Percentiles rank a stretch among this genome's conserved stretches.
phyloP scores from a whole-genome alignment of 306 rosid species.

The Vigna trinervia region DNA sequence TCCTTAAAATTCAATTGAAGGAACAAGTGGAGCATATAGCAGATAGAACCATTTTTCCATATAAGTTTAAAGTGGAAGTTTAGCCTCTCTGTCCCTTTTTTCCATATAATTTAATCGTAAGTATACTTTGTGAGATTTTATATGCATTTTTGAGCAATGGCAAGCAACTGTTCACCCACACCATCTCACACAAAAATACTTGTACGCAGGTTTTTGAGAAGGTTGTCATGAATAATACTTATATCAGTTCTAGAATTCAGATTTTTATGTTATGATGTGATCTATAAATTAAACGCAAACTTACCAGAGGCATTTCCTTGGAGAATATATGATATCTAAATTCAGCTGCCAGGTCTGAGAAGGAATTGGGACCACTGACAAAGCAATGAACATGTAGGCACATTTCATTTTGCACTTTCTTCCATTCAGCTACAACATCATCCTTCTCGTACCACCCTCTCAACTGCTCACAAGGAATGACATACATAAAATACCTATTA shows the following conservation, averaged over 20 bases:
- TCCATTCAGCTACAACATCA: slow-evolving; percentile 99
- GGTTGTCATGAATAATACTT: background rate
- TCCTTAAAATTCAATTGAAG: background rate
- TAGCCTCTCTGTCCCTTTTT: background rate
- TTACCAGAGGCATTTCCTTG: slow-evolving; percentile 95
- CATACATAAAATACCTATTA: slow-evolving; percentile 19
- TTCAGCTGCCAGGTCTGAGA: slow-evolving; percentile 79
- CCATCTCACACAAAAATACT: slow-evolving; percentile 8
- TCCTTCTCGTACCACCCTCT: slow-evolving; percentile 95
- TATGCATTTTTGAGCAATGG: background rate
- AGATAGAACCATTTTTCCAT: slow-evolving; percentile 6
- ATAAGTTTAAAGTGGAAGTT: slow-evolving; percentile 3
- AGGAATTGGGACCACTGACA: slow-evolving; percentile 88
- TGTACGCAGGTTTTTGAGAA: background rate
- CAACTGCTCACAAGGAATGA: slow-evolving; percentile 55
- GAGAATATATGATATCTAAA: slow-evolving; percentile 95
- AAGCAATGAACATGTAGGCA: slow-evolving; percentile 94
- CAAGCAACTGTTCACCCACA: slow-evolving; percentile 8
- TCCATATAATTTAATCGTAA: background rate
- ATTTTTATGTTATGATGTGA: slow-evolving; percentile 20
- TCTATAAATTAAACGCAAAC: slow-evolving; percentile 20
- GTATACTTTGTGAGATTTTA: background rate
- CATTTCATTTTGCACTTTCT: slow-evolving; percentile 87
- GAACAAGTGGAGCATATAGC: background rate
- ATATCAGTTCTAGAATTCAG: slow-evolving; percentile 30